Conservation (phyloP, 2,329 filamentous ascomycete species). For the Tolypocladium nubicola region DNA sequence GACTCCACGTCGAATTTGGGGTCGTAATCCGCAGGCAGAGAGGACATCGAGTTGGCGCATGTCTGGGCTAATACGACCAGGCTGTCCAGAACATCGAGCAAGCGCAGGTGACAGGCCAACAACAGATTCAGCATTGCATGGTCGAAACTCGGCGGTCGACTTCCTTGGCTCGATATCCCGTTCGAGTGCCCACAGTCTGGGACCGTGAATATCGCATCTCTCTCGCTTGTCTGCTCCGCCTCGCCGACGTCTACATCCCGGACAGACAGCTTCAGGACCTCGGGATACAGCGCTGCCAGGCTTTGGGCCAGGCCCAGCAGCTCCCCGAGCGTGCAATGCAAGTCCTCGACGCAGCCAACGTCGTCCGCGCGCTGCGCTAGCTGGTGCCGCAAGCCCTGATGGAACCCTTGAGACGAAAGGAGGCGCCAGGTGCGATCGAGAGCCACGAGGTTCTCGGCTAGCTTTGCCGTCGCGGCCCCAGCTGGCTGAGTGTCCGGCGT, state of each 20-base stretch:
- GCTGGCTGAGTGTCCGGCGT: background rate
- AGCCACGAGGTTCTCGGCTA: constrained; percentile 10
- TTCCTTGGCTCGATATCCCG: background rate
- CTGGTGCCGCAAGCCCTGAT: constrained; percentile 10
- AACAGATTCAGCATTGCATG: constrained; percentile 24
- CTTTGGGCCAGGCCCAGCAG: constrained; percentile 22
- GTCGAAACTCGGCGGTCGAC: constrained; percentile 13
- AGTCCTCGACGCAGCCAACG: constrained; percentile 12
- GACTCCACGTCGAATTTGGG: constrained; percentile 22
- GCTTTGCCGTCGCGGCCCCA: constrained; percentile 4
- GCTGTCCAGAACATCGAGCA: constrained; percentile 25
- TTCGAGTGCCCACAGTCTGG: too few relatives aligned
- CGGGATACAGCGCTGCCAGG: constrained; percentile 24
- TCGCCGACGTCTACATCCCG: background rate
- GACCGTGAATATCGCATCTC: background rate
- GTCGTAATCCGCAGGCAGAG: constrained; percentile 14
- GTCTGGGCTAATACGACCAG: constrained; percentile 18
- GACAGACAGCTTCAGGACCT: constrained; percentile 9
- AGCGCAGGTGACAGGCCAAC: constrained; percentile 24
- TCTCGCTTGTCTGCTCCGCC: background rate
- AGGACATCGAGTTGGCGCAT: constrained; percentile 19
- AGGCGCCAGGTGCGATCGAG: constrained; percentile 12
- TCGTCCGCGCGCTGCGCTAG: constrained; percentile 12
- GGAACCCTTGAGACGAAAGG: constrained; percentile 2
- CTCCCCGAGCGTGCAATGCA: constrained; percentile 19